A percentile compares a stretch with the other conserved stretches of the same genome.
Evolutionary conservation across 345 rosid species (phyloP).

Genomic region (Rubroshorea leprosula): DNA sequence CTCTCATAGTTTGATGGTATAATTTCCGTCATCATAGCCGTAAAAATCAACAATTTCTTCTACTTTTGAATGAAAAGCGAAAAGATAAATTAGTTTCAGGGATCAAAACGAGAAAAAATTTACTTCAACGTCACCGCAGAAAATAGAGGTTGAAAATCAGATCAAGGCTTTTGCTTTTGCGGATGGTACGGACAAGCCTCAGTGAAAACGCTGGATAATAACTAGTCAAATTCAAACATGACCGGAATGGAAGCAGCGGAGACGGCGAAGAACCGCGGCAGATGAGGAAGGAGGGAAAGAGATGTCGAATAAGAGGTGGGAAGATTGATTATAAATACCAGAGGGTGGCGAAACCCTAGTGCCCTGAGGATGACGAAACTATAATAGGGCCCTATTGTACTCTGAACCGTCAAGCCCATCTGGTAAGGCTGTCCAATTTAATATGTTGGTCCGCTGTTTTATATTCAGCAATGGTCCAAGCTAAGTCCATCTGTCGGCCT

Average conservation of each 20-base stretch:
- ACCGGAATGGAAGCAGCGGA: no score
- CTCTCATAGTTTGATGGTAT: slow-evolving; percentile 44
- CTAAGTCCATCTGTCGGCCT: no score
- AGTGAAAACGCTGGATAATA: no score
- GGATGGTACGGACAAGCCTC: slow-evolving; percentile 33
- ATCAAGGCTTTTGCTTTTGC: slow-evolving; percentile 24
- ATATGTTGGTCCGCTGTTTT: not conserved
- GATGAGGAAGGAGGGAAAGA: no score
- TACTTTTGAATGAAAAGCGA: not conserved
- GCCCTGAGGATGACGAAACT: not conserved
- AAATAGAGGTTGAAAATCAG: not conserved
- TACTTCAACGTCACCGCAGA: slow-evolving; percentile 23
- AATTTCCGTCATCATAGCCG: slow-evolving; percentile 27
- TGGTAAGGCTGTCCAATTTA: not conserved
- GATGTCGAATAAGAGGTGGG: not conserved
- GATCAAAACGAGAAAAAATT: no score
- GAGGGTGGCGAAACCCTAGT: slow-evolving; percentile 4
- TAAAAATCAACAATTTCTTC: not conserved
- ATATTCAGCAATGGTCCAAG: no score
- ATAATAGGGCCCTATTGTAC: not conserved
- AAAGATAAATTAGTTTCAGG: not conserved
- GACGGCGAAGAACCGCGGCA: no score
- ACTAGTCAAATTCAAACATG: no score
- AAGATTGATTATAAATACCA: not conserved
- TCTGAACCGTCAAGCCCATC: not conserved